Evolutionary conservation across 352 stramenopile genomes (phyloP).

Genomic region (Pythium coloratum): DNA sequence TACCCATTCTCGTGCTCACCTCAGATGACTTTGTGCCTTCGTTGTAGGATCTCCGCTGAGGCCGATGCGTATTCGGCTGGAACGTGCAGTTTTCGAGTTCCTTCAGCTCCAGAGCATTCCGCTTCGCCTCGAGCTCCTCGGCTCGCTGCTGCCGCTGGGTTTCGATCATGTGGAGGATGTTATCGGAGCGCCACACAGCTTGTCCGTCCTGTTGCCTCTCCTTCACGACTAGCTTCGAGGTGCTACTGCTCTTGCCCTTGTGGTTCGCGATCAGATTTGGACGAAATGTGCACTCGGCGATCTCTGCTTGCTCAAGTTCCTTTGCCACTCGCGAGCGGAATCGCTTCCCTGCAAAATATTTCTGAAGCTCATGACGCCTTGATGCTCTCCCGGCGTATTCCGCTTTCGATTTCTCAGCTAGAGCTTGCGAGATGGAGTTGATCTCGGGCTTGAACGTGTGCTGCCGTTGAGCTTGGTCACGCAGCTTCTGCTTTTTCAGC

Average conservation of each 20-base stretch:
- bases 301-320: constrained; percentile 65
- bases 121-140: constrained; percentile 59
- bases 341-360: constrained; percentile 67
- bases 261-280: constrained; percentile 42
- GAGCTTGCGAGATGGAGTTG: constrained; percentile 68
- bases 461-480: constrained; percentile 54
- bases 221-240: constrained; percentile 41
- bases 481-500: constrained; percentile 56
- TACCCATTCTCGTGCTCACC: constrained; percentile 2
- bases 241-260: constrained; percentile 35
- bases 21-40: constrained; percentile 1
- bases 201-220: constrained; percentile 25
- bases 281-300: constrained; percentile 72
- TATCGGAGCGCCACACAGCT: constrained; percentile 59
- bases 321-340: constrained; percentile 68
- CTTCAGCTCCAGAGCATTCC: constrained; percentile 55
- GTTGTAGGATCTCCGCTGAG: background rate
- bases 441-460: constrained; percentile 79
- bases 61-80: constrained; percentile 37
- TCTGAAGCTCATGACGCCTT: constrained; percentile 30
- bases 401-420: constrained; percentile 49
- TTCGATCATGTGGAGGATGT: constrained; percentile 71
- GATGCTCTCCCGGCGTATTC: constrained; percentile 33
- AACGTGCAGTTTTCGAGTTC: constrained; percentile 87
- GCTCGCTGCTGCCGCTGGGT: constrained; percentile 49